phyloP scores from a whole-genome alignment of 768 basidiomycete genomes.

The Pulveroboletus ravenelii region DNA sequence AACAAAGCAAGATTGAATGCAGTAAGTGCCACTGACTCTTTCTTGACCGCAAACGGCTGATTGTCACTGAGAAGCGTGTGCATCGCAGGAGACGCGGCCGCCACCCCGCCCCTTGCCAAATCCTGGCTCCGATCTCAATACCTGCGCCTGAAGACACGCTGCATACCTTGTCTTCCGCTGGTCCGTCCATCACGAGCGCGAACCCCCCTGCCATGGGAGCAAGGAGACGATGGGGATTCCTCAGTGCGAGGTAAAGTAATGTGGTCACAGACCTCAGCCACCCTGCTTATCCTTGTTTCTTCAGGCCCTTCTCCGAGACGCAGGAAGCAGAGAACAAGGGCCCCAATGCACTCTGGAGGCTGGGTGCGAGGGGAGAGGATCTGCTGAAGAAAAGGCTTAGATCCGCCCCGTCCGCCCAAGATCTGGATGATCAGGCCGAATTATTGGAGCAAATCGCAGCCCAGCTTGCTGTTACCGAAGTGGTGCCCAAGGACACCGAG shows the following conservation, averaged over 20 bases:
- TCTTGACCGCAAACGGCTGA: background rate
- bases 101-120: background rate
- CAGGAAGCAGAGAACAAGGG: slow-evolving; percentile 7
- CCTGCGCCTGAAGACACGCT: slow-evolving; percentile 2
- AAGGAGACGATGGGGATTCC: slow-evolving; percentile 15
- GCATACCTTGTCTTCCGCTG: background rate
- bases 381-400: slow-evolving; percentile 19
- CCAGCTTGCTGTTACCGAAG: background rate
- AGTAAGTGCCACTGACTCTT: slow-evolving; percentile 5
- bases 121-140: slow-evolving; percentile 13
- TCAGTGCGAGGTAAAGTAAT: slow-evolving; percentile 24
- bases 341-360: background rate
- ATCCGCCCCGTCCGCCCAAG: slow-evolving; percentile 22
- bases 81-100: slow-evolving; percentile 18
- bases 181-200: background rate
- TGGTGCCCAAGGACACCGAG: background rate
- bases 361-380: slow-evolving; percentile 12
- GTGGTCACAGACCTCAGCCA: background rate
- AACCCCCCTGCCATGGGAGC: background rate
- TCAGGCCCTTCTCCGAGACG: slow-evolving; percentile 13
- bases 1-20: slow-evolving; percentile 23
- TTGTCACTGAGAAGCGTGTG: slow-evolving; percentile 15
- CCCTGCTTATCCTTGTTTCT: background rate
- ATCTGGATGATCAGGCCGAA: slow-evolving; percentile 11
- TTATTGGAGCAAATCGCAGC: background rate